phyloP scores from a whole-genome alignment of 2,329 filamentous ascomycete genomes.

The Gnomoniopsis sp. region DNA sequence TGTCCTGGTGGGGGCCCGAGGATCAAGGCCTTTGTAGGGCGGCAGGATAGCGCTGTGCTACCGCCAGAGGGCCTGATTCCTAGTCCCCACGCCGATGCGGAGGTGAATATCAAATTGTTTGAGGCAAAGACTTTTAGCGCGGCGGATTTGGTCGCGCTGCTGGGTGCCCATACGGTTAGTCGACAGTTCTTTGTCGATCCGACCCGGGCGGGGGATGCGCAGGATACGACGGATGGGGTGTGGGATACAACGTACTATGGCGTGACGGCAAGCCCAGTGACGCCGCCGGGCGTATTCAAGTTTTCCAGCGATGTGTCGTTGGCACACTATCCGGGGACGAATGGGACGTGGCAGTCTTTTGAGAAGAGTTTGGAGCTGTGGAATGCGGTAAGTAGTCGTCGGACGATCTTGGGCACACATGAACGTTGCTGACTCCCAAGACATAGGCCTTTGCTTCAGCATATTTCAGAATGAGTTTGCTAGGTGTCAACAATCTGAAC shows the following conservation, averaged over 20 bases:
- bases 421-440: no score
- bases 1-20: slow-evolving; percentile 51
- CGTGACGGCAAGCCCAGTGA: slow-evolving; percentile 31
- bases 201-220: slow-evolving; percentile 32
- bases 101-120: slow-evolving; percentile 44
- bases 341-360: slow-evolving; percentile 36
- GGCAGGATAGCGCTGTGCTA: slow-evolving; percentile 38
- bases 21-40: slow-evolving; percentile 46
- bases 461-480: slow-evolving; percentile 51
- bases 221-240: slow-evolving; percentile 45
- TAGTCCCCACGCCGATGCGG: slow-evolving; percentile 33
- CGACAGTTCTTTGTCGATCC: slow-evolving; percentile 44
- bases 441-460: slow-evolving; percentile 46
- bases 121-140: slow-evolving; percentile 46
- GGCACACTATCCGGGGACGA: slow-evolving; percentile 33
- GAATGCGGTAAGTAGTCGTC: slow-evolving; percentile 32
- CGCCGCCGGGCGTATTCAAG: slow-evolving; percentile 30
- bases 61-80: slow-evolving; percentile 44
- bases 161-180: slow-evolving; percentile 51
- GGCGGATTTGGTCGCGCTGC: slow-evolving; percentile 47
- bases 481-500: slow-evolving; percentile 57
- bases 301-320: slow-evolving; percentile 41
- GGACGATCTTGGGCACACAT: no score
- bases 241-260: slow-evolving; percentile 51
- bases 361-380: slow-evolving; percentile 35